phyloP scores from a whole-genome alignment of 345 rosid species.

The Melaleuca quinquenervia region DNA sequence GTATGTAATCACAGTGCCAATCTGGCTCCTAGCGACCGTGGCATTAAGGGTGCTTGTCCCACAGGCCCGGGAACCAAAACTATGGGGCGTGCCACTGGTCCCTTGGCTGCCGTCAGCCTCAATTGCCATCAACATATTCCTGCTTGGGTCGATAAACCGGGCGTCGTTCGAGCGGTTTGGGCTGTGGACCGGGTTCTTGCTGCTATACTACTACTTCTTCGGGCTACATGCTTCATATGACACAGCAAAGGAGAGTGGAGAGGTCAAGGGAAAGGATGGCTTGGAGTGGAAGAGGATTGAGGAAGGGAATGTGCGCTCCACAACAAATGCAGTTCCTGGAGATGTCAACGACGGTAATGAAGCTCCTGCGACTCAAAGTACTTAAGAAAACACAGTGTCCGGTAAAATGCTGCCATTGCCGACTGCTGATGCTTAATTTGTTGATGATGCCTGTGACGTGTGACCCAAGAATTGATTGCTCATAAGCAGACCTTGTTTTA shows the following conservation, averaged over 20 bases:
- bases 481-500: not conserved
- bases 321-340: not conserved
- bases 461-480: not conserved
- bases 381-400: not conserved
- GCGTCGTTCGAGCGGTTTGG: constrained; percentile 25
- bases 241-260: constrained; percentile 14
- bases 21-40: constrained; percentile 23
- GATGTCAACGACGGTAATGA: too few species aligned
- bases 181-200: constrained; percentile 16
- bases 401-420: not conserved
- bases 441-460: not conserved
- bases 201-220: constrained; percentile 23
- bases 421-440: not conserved
- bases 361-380: not conserved
- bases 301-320: not conserved
- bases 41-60: constrained; percentile 16
- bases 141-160: constrained; percentile 26
- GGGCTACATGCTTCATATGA: constrained; percentile 17
- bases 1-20: constrained; percentile 13
- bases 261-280: not conserved
- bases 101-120: constrained; percentile 37
- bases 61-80: constrained; percentile 18
- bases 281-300: constrained; percentile 1
- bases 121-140: constrained; percentile 25
- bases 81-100: constrained; percentile 36